Base-by-base conservation (phyloP, 306 rosid genomes). In the Hylodesmum podocarpum region DNA sequence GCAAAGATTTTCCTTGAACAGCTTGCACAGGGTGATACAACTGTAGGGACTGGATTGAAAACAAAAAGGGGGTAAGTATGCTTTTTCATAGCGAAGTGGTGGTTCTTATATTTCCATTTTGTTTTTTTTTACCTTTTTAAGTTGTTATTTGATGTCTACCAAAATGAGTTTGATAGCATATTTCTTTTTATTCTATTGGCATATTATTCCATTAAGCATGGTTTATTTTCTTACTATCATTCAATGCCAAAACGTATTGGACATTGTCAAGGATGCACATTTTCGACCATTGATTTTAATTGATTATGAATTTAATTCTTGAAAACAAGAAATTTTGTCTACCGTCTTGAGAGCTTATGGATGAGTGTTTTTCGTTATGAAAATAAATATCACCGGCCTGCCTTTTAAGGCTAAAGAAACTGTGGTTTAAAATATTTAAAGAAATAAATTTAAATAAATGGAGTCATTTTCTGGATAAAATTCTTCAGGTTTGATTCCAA, bases 1-100 rank as follows among this genome's bases (percentile, higher is more conserved):
- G 72, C 66, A 34, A 91, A 97, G 94, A 91, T 62, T n/a, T n/a
- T n/a, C n/a, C n/a, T n/a, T n/a, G n/a, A n/a, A n/a, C n/a, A n/a
- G n/a, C n/a, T n/a, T n/a, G 98, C 97, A 44, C 98, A 94, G 84
- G 98, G 98, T 70, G 98, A 97, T 81, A 91, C 98, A 43, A 97
- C 98, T 86, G 98, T 94, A 34, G 98, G 98, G 80, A 94, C 98
- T 70, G 97, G 98, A 86, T 84, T 94, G 83, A 94, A 94, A 84
- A 94, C 98, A 80, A 91, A 90, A 90, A 94, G 83, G 80, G 98
- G 98, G 97, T 94, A 86, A 37, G 91, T 70, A 71, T 71, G 66
- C 58, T 76, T 64, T 44, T 40, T 85, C 64, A 41, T 55, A 21
- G 33, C 76, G 67, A 70, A 72, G 61, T n/a, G 21, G 66, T 70